A percentile compares a stretch with the other conserved stretches of the same genome.
These are phyloP conservation scores for Trichoderma hamatum DNA, from an alignment of 2,329 filamentous ascomycete genomes.

Conservation along the genomic window DNA sequence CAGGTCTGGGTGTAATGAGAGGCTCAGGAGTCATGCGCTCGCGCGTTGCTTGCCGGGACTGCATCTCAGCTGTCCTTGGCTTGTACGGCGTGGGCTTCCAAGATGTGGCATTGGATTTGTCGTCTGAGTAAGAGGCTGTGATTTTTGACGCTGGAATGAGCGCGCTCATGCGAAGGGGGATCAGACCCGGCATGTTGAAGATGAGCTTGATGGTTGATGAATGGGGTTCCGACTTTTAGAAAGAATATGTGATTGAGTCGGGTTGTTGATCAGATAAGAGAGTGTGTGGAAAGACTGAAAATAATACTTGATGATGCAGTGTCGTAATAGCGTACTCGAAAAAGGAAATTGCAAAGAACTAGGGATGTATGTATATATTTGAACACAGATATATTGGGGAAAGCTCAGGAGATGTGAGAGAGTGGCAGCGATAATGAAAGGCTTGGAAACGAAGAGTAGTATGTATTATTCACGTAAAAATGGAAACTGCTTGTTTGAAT, in stretches of 20 bases:
- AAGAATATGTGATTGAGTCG: background rate
- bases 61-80: background rate
- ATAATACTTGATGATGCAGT: background rate
- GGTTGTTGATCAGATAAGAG: background rate
- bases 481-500: background rate
- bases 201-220: background rate
- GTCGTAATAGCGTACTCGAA: slow-evolving; percentile 7
- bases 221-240: background rate
- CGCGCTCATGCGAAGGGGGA: slow-evolving; percentile 38
- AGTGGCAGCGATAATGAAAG: background rate
- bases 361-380: background rate
- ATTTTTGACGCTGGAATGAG: slow-evolving; percentile 16
- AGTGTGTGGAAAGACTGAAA: background rate
- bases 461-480: slow-evolving; percentile 8
- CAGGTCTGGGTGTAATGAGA: slow-evolving; percentile 37
- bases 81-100: slow-evolving; percentile 1
- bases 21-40: slow-evolving; percentile 28
- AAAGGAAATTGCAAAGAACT: background rate
- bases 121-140: slow-evolving; percentile 12
- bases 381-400: background rate
- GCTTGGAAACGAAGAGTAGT: slow-evolving; percentile 2
- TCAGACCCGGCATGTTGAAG: slow-evolving; percentile 37
- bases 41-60: background rate
- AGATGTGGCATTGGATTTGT: slow-evolving; percentile 6
- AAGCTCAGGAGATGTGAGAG: background rate